Percentiles rank a stretch among this genome's conserved stretches.
Evolutionary conservation across 2,329 filamentous ascomycete genomes (phyloP).

Genomic region (Apiospora pterosperma): DNA sequence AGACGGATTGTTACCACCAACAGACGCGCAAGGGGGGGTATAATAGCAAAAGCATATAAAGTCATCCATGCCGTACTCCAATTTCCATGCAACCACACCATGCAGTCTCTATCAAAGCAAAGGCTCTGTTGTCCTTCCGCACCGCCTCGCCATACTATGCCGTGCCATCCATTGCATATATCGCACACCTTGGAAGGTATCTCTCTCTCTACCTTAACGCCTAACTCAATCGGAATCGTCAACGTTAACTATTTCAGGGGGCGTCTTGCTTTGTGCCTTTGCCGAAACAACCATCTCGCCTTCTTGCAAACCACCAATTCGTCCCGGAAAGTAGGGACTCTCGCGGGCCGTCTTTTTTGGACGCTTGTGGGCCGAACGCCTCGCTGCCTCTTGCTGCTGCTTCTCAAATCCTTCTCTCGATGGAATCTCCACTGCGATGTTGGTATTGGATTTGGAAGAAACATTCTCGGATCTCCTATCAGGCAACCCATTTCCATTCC

Average conservation of each 20-base stretch:
- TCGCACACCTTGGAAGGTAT: not conserved
- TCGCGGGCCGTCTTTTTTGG: not conserved
- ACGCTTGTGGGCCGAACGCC: not conserved
- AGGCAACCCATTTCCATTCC: not conserved
- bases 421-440: not conserved
- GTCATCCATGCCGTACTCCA: not conserved
- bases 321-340: not conserved
- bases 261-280: not conserved
- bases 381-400: not conserved
- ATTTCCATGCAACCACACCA: not conserved
- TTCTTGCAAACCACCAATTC: not conserved
- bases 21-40: not conserved
- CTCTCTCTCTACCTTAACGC: not conserved
- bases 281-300: not conserved
- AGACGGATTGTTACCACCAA: not conserved
- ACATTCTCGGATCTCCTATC: too few species aligned
- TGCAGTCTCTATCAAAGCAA: not conserved
- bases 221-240: not conserved
- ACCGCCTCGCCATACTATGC: not conserved
- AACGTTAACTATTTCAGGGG: not conserved
- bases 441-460: too few species aligned
- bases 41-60: conserved; percentile 1
- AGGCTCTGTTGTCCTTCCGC: not conserved
- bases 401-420: not conserved
- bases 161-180: not conserved